Evolutionary conservation across 805 yeast species (phyloP), one percentile per base, ranked within the genome.

Genomic region (Komagataella pseudopastoris): DNA sequence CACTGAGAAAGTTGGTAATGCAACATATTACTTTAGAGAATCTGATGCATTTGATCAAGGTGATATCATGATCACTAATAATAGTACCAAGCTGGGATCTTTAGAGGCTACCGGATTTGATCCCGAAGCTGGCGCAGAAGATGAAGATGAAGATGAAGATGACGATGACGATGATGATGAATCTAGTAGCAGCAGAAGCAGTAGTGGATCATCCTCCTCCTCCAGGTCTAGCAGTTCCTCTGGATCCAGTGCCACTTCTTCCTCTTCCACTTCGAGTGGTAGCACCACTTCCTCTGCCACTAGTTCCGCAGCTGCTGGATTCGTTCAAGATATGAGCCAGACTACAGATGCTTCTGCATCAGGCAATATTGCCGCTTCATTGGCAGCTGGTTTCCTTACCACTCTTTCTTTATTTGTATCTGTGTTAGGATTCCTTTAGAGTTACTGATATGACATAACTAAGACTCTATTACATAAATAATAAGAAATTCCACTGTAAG

Each of bases 91-190:
- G 60, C 67, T 89, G 54, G 85, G 79, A 12, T 72, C 78, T 46
- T 60, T 64, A n/a, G 80, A 75, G 30, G 86, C 81, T 30, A 71
- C 82, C 24, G 96, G 96, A 8, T 68, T 78, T 49, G 75, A 86
- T 58, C 80, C 81, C 16, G 71, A 74, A 49, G 66, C 69, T 6
- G 67, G 63, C 23, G 56, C 20, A 20, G 20, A 20, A 20, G 20
- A 20, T 3, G 20, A 53, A 18, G 57, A 53, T 20, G 54, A 54
- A 17, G 55, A 51, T 18, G 14, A 14, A 45, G 24, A 22, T 5
- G 17, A 22, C 12, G 17, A 17, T 17, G 17, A 17, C 17, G 24
- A 22, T 3, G 47, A 22, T 8, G 47, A 45, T 16, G 47, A 22
- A 17, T 45, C 47, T 6, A 23, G 22, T 45, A 22, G 30, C 24